Evolutionary conservation across 495 filamentous ascomycete species (phyloP).

Genomic region (Xylaria palmicola): DNA sequence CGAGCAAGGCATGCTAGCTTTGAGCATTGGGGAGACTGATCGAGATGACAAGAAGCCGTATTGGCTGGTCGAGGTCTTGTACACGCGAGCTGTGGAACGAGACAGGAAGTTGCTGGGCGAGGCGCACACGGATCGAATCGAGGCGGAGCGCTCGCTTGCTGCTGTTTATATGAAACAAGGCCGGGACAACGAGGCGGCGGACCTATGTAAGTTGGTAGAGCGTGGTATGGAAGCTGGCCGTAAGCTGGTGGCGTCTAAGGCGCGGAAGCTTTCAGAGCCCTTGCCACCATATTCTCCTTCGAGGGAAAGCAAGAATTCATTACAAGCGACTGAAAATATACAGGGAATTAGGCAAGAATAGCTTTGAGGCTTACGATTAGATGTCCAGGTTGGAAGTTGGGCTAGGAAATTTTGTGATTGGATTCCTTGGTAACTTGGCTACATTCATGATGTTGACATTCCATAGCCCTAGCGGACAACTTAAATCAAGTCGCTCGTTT

Average conservation of each 20-base stretch:
- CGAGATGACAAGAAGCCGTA: conserved; percentile 1
- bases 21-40: not conserved
- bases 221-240: not conserved
- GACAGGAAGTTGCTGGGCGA: conserved; percentile 5
- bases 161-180: conserved; percentile 1
- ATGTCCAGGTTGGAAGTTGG: not conserved
- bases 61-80: conserved; percentile 4
- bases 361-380: not conserved
- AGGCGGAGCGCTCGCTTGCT: not conserved
- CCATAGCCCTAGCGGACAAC: not conserved
- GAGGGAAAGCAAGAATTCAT: not conserved
- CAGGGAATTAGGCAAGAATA: not conserved
- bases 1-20: not conserved
- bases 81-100: not conserved
- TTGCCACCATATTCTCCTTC: conserved; percentile 2
- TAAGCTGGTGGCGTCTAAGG: not conserved
- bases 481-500: not conserved
- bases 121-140: not conserved
- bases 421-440: not conserved
- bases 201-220: not conserved
- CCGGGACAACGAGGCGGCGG: not conserved
- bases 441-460: not conserved
- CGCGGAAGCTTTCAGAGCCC: not conserved
- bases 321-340: not conserved
- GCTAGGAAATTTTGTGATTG: not conserved